Percentiles rank a stretch among this genome's conserved stretches.
Conservation (phyloP, 2,329 filamentous ascomycete genomes). For the Penicillium sp. region DNA sequence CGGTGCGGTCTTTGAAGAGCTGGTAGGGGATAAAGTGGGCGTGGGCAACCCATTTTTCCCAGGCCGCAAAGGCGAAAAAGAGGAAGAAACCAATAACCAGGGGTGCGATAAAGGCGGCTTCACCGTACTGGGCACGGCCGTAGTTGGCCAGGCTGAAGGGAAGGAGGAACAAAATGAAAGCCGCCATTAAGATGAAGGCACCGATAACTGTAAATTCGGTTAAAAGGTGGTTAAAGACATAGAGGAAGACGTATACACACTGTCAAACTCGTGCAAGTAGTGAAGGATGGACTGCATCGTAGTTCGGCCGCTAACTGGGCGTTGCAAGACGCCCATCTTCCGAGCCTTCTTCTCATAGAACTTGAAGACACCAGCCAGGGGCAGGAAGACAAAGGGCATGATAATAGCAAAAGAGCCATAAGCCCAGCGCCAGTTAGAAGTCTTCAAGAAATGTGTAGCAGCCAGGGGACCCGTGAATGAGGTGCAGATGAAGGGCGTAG, state of each 20-base stretch:
- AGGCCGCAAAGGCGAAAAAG: slow-evolving; percentile 54
- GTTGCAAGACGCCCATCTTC: slow-evolving; percentile 50
- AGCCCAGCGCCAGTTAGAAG: slow-evolving; percentile 58
- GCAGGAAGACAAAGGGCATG: slow-evolving; percentile 53
- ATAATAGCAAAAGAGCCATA: slow-evolving; percentile 61
- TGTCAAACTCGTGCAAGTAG: slow-evolving; percentile 61
- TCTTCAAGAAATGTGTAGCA: slow-evolving; percentile 44
- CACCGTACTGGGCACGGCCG: slow-evolving; percentile 20
- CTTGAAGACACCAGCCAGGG: slow-evolving; percentile 53
- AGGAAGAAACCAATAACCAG: slow-evolving; percentile 54
- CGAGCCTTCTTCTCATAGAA: slow-evolving; percentile 57
- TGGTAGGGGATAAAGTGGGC: slow-evolving; percentile 55
- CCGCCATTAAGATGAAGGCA: slow-evolving; percentile 56
- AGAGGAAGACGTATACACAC: slow-evolving; percentile 43
- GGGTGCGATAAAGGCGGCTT: slow-evolving; percentile 50
- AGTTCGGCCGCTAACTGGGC: slow-evolving; percentile 44
- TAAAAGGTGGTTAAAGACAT: slow-evolving; percentile 43
- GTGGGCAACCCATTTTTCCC: slow-evolving; percentile 54
- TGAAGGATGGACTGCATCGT: slow-evolving; percentile 47
- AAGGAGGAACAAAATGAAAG: slow-evolving; percentile 62
- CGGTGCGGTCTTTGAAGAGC: slow-evolving; percentile 49
- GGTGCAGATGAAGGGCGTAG: slow-evolving; percentile 58
- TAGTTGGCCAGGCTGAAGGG: slow-evolving; percentile 55
- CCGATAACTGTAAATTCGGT: slow-evolving; percentile 55
- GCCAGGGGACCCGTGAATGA: slow-evolving; percentile 55